Conservation (phyloP, 2,329 filamentous ascomycete genomes). For the Sporothrix inflata region DNA sequence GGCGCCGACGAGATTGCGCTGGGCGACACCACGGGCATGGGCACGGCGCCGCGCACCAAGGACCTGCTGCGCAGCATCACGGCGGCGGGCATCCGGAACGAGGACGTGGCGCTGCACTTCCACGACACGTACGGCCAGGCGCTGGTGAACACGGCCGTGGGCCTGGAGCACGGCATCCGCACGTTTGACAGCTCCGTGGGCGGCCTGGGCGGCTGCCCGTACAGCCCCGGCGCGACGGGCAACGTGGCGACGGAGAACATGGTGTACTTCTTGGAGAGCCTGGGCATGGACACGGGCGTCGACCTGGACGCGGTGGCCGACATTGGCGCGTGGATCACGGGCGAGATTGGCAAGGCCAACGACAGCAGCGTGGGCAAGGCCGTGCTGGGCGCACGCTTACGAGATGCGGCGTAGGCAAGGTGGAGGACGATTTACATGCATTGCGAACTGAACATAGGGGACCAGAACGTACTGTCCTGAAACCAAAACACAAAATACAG, state of each 20-base stretch:
- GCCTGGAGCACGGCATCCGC: conserved; percentile 74
- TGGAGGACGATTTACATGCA: not conserved
- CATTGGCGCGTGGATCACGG: conserved; percentile 73
- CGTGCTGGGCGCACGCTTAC: conserved; percentile 54
- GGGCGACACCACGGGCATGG: conserved; percentile 90
- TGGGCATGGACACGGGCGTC: conserved; percentile 76
- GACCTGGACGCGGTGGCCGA: conserved; percentile 67
- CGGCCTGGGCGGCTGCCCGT: conserved; percentile 83
- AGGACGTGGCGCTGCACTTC: conserved; percentile 80
- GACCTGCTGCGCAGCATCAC: conserved; percentile 66
- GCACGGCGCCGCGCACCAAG: conserved; percentile 72
- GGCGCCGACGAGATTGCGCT: conserved; percentile 90
- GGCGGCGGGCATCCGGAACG: conserved; percentile 68
- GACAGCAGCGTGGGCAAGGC: conserved; percentile 67
- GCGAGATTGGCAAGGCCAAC: conserved; percentile 64
- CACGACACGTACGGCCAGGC: conserved; percentile 89
- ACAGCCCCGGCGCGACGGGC: conserved; percentile 81
- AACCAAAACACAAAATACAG: not conserved
- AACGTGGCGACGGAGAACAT: conserved; percentile 86
- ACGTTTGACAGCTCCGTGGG: conserved; percentile 81
- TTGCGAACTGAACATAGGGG: not conserved
- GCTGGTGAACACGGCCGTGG: conserved; percentile 78
- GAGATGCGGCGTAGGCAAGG: conserved; percentile 25
- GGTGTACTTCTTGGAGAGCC: conserved; percentile 74
- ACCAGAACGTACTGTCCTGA: not conserved